phyloP scores from a whole-genome alignment of 257 asterid species.

The Gentiana straminea region DNA sequence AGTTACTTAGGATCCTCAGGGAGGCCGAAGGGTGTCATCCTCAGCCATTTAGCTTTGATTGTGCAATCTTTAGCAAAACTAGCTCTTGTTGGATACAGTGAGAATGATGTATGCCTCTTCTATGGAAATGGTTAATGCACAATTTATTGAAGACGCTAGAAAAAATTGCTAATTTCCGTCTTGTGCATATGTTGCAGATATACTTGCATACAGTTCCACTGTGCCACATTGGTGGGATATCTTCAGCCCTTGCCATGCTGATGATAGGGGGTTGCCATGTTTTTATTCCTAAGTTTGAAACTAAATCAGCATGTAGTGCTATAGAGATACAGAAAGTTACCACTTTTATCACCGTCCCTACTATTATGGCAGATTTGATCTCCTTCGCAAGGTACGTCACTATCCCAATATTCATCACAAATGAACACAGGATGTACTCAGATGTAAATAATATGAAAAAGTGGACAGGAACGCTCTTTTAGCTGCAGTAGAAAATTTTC shows the following conservation, averaged over 20 bases:
- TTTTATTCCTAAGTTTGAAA: slow-evolving; percentile 64
- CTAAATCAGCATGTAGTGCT: slow-evolving; percentile 43
- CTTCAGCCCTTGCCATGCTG: slow-evolving; percentile 82
- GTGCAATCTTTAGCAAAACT: slow-evolving; percentile 86
- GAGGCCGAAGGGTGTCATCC: slow-evolving; percentile 74
- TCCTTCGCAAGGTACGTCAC: slow-evolving; percentile 31
- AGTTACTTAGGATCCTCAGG: slow-evolving; percentile 70
- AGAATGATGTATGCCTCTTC: slow-evolving; percentile 57
- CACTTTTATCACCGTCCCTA: slow-evolving; percentile 73
- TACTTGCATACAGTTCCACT: slow-evolving; percentile 79
- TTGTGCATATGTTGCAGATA: slow-evolving; percentile 28
- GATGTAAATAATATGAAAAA: not conserved
- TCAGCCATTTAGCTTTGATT: slow-evolving; percentile 65
- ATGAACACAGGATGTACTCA: not conserved
- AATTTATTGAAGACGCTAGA: too few species aligned
- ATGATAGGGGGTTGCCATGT: slow-evolving; percentile 86
- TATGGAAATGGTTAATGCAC: not conserved
- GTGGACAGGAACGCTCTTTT: not conserved
- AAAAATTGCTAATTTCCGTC: not conserved
- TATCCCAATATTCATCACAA: not conserved
- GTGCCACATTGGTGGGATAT: slow-evolving; percentile 94
- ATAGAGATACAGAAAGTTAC: slow-evolving; percentile 53
- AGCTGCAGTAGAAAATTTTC: not conserved
- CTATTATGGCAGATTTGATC: slow-evolving; percentile 86
- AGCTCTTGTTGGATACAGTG: slow-evolving; percentile 62